A percentile compares a stretch with the other conserved stretches of the same genome.
phyloP scores from a whole-genome alignment of 768 basidiomycete species.

The Naganishia antarctica region DNA sequence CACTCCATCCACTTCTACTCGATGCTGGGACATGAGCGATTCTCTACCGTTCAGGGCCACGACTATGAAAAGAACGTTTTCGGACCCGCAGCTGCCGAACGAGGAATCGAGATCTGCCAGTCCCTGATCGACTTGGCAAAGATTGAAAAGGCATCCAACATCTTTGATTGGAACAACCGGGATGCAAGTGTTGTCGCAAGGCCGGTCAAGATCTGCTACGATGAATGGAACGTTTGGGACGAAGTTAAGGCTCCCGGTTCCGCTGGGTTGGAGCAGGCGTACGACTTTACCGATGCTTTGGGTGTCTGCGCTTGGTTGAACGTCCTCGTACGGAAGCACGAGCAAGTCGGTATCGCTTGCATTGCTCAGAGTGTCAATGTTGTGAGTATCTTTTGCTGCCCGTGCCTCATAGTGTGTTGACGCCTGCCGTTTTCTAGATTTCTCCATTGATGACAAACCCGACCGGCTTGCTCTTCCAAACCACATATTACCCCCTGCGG shows the following conservation, averaged over 20 bases:
- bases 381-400: slow-evolving; percentile 31
- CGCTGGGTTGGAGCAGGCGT: slow-evolving; percentile 57
- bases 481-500: slow-evolving; percentile 54
- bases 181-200: slow-evolving; percentile 24
- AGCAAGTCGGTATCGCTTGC: slow-evolving; percentile 61
- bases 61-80: slow-evolving; percentile 57
- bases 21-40: slow-evolving; percentile 43
- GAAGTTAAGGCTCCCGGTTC: slow-evolving; percentile 53
- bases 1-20: slow-evolving; percentile 52
- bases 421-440: slow-evolving; percentile 50
- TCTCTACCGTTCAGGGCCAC: slow-evolving; percentile 26
- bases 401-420: background rate
- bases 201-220: slow-evolving; percentile 52
- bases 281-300: slow-evolving; percentile 57
- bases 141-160: slow-evolving; percentile 31
- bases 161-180: slow-evolving; percentile 19
- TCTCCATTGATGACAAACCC: slow-evolving; percentile 53
- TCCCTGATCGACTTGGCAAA: slow-evolving; percentile 56
- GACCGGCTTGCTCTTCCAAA: slow-evolving; percentile 52
- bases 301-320: slow-evolving; percentile 63
- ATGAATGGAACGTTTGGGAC: slow-evolving; percentile 56
- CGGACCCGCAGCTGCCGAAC: slow-evolving; percentile 57
- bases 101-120: slow-evolving; percentile 56
- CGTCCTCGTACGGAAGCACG: slow-evolving; percentile 60
- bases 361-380: slow-evolving; percentile 57